phyloP scores from a whole-genome alignment of 768 basidiomycete genomes.

The Boletus vinaceobasis region DNA sequence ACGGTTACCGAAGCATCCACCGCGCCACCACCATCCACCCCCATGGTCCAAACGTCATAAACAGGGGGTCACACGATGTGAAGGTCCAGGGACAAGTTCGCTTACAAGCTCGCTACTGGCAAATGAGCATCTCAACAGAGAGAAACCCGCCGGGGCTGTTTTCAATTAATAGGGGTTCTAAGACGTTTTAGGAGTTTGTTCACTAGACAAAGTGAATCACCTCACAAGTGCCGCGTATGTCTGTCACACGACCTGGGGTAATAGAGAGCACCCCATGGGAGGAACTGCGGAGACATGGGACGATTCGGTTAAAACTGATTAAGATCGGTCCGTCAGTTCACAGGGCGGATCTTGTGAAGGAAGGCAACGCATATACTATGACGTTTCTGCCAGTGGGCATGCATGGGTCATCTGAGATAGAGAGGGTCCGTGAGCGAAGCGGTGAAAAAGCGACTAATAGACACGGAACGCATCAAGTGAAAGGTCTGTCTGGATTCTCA shows the following conservation, averaged over 20 bases:
- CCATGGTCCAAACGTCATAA: not conserved
- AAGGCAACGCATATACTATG: slow-evolving; percentile 16
- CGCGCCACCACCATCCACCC: not conserved
- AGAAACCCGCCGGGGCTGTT: slow-evolving; percentile 1
- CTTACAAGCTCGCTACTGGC: not conserved
- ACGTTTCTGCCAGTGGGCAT: slow-evolving; percentile 12
- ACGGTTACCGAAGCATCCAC: slow-evolving; percentile 1
- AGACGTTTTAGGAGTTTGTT: not conserved
- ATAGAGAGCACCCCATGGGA: slow-evolving; percentile 25
- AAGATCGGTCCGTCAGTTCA: slow-evolving; percentile 12
- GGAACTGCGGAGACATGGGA: slow-evolving; percentile 19
- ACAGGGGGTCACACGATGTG: slow-evolving; percentile 6
- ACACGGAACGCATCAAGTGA: slow-evolving; percentile 9
- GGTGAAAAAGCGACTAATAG: slow-evolving; percentile 13
- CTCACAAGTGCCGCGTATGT: slow-evolving; percentile 5
- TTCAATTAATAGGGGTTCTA: slow-evolving; percentile 7
- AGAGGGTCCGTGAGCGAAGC: slow-evolving; percentile 10
- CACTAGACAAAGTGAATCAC: slow-evolving; percentile 8
- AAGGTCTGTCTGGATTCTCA: slow-evolving; percentile 13
- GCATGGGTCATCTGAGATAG: not conserved
- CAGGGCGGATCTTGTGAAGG: slow-evolving; percentile 27
- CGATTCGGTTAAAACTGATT: slow-evolving; percentile 7
- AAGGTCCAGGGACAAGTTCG: not conserved
- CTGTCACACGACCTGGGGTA: slow-evolving; percentile 32
- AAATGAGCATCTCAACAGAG: slow-evolving; percentile 5